Conservation (phyloP, 2,329 filamentous ascomycete genomes). For the Stachybotrys chartarum region DNA sequence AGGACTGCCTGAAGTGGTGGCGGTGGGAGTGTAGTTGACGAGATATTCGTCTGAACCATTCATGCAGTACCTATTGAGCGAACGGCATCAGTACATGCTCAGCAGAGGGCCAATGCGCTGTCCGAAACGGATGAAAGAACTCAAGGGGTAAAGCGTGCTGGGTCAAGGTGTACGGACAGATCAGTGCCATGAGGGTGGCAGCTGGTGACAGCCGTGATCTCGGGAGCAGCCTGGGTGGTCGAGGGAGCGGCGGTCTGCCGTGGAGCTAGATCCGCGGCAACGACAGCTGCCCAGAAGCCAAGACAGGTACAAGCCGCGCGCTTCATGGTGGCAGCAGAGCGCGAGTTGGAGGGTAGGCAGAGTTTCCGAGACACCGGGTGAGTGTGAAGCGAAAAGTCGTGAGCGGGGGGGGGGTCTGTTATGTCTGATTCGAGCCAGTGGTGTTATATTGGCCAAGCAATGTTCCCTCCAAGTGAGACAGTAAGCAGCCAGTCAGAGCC, state of each 20-base stretch:
- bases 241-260: conserved; percentile 23
- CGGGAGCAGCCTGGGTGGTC: conserved; percentile 10
- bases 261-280: conserved; percentile 15
- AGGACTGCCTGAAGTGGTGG: conserved; percentile 44
- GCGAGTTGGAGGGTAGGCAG: not conserved
- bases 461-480: not conserved
- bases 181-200: conserved; percentile 34
- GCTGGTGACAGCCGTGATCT: conserved; percentile 29
- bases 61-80: conserved; percentile 32
- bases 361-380: not conserved
- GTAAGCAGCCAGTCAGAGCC: not conserved
- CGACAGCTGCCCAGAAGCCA: conserved; percentile 8
- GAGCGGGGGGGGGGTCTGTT: not conserved
- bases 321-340: not conserved
- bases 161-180: conserved; percentile 22
- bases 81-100: not conserved
- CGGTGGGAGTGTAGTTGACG: conserved; percentile 41
- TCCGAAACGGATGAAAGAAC: not conserved
- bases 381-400: not conserved
- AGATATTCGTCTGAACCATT: conserved; percentile 34
- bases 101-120: conserved; percentile 1
- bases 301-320: conserved; percentile 1
- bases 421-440: not conserved
- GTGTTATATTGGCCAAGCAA: not conserved
- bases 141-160: not conserved